Conservation (phyloP, 2,329 filamentous ascomycete species). For the Claviceps humidiphila region DNA sequence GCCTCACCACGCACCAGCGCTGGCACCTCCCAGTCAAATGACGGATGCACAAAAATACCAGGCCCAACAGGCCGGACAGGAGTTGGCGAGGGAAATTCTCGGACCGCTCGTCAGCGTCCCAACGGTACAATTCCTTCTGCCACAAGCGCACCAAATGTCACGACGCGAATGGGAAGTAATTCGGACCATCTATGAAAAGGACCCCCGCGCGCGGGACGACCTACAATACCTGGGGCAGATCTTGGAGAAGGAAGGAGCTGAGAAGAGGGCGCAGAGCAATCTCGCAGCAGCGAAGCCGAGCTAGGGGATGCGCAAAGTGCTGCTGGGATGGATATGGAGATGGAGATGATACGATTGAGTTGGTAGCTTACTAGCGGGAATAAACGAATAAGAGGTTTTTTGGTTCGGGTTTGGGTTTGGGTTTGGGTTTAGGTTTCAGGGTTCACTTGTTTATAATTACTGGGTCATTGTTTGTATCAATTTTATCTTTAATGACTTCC, state of each 20-base stretch:
- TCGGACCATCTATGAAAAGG: constrained; percentile 50
- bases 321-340: neutral
- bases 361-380: too few relatives aligned
- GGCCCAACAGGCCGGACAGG: constrained; percentile 38
- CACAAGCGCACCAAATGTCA: constrained; percentile 54
- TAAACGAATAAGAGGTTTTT: too few relatives aligned
- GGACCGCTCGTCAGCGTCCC: constrained; percentile 49
- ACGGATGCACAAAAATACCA: constrained; percentile 24
- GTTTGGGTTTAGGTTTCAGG: too few relatives aligned
- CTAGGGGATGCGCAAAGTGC: neutral
- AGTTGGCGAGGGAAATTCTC: constrained; percentile 48
- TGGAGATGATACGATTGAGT: neutral
- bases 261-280: constrained; percentile 8
- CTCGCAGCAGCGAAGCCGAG: constrained; percentile 2
- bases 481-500: too few relatives aligned
- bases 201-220: constrained; percentile 52
- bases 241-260: constrained; percentile 34
- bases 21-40: constrained; percentile 9
- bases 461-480: too few relatives aligned
- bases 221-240: constrained; percentile 41
- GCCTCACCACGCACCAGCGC: neutral
- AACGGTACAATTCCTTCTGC: constrained; percentile 55
- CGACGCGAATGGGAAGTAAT: constrained; percentile 65
- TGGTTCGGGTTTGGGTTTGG: too few relatives aligned
- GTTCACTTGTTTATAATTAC: too few relatives aligned